Base-by-base conservation (phyloP, 345 rosid genomes). In the Excoecaria cochinchinensis region DNA sequence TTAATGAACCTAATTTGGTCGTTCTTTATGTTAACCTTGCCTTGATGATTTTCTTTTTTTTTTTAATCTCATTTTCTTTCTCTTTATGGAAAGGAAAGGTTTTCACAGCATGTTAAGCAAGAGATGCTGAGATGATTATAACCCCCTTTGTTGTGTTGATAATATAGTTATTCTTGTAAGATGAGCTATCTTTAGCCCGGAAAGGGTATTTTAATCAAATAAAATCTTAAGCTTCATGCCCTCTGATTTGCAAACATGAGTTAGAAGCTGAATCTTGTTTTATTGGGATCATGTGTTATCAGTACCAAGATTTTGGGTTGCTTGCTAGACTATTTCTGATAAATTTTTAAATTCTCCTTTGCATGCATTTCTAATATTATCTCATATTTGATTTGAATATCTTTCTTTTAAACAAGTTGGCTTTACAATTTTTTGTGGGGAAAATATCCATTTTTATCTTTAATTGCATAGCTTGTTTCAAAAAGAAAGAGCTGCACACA, bases 301-400 rank as follows among this genome's bases (percentile, higher is more conserved):
- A 3, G 12, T 17, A 44, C 7, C 13, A n/a, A n/a, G 62, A 22
- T 58, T 6, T 58, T 1, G 62, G 22, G 25, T 58, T 58, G 25
- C 36, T 0, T 58, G 8, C 22, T 58, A 58, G 7, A 2, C 62
- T 58, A 58, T 58, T 58, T 31, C 8, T 58, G 36, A 12, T 21
- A 58, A 58, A 58, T 21, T 58, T 57, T 24, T 57, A 50, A 71
- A 40, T 40, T 57, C 38, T 71, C 31, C 64, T 56, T 56, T 21
- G 46, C 51, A 52, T 53, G n/a, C 58, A 14, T 14, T 68, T 36
- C 38, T 48, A 5, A 17, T 21, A 22, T 4, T 40, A 66, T 40
- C 6, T 16, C 15, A 16, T 38, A 6, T 12, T 19, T 40, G 9
- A 44, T 3, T 66, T n/a, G 51, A 40, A 4, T 47, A n/a, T 44